Percentiles rank a stretch among this genome's conserved stretches.
Evolutionary conservation across 805 yeast genomes (phyloP).

Genomic region (Cyberlindnera samutprakarnensis): DNA sequence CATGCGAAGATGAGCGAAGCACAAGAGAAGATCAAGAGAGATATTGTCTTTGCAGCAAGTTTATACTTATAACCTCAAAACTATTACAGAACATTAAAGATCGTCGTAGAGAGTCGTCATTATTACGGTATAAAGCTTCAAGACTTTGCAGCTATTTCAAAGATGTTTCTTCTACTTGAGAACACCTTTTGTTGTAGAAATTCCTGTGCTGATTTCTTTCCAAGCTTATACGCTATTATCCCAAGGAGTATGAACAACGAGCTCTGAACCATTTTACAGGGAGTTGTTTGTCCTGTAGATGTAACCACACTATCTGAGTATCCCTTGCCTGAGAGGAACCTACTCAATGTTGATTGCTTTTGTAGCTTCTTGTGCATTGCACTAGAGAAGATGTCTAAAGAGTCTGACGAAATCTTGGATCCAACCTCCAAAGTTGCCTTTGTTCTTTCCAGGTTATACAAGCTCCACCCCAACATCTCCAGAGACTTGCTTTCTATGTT

Average conservation of each 20-base stretch:
- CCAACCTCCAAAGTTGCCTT: slow-evolving; percentile 7
- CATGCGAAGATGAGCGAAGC: slow-evolving; percentile 87
- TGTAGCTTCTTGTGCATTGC: slow-evolving; percentile 1
- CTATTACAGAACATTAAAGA: too few relatives aligned
- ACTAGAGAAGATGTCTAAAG: slow-evolving; percentile 4
- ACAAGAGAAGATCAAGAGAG: slow-evolving; percentile 92
- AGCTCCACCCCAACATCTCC: slow-evolving; percentile 5
- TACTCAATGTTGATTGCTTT: slow-evolving; percentile 1
- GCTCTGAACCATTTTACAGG: not conserved
- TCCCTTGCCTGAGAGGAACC: slow-evolving; percentile 1
- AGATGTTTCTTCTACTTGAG: slow-evolving; percentile 11
- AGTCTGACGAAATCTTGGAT: slow-evolving; percentile 2
- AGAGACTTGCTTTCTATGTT: slow-evolving; percentile 3
- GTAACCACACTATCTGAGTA: not conserved
- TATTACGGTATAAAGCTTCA: slow-evolving; percentile 1
- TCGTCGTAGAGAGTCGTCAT: slow-evolving; percentile 1
- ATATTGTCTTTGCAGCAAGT: slow-evolving; percentile 95
- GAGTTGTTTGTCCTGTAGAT: not conserved
- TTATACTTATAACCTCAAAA: slow-evolving; percentile 64
- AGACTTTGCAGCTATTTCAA: slow-evolving; percentile 12
- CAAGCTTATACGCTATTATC: slow-evolving; percentile 14
- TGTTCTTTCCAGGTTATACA: slow-evolving; percentile 8
- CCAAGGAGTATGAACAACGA: slow-evolving; percentile 21
- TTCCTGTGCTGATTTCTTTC: slow-evolving; percentile 10
- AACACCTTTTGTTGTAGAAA: slow-evolving; percentile 17